Evolutionary conservation across 495 filamentous ascomycete species (phyloP), one percentile per base, ranked within the genome.

Genomic region (Hapsidospora chrysogenum): DNA sequence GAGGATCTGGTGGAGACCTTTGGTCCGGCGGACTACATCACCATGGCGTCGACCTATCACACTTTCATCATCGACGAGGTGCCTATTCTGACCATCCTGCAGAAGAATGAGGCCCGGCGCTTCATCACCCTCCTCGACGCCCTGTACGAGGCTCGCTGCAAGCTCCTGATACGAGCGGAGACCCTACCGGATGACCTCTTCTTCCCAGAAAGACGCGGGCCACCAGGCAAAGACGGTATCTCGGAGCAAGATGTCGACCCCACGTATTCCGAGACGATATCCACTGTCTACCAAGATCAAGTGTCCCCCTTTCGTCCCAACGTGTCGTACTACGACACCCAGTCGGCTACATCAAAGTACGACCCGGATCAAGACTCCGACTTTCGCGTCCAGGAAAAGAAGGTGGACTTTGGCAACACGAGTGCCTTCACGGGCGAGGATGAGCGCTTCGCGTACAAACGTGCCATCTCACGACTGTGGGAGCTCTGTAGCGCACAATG

Each of bases 91-190:
- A 64, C 60, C 2, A 20, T 68, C 0, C 45, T 63, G 0, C 69
- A 71, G 49, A 80, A 78, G 51, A 82, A 80, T 49, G 76, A 81
- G 54, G 78, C 76, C 0, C 56, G 77, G 11, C 55, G 78, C 6
- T 65, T 83, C 50, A 82, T 82, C 46, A 81, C 76, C 3, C 55
- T 82, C 6, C 56, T 81, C 5, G 76, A 83, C 39, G 74, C 77
- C 1, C 53, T 81, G 5, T 82, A 81, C 51, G 79, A 82, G 51
- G 67, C 72, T 2, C 60, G 67, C 4, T 79, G 76, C 48, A 76
- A 77, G 37, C 58, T 81, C 4, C 39, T 74, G 6, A 56, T 81
- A 26, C 54, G 56, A 4, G 73, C 72, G 16, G 63, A 52, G 13
- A 63, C 63, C 3, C 66, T 60, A 1, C 76, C 76, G 1, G 79